Base-by-base conservation (phyloP, 768 basidiomycete genomes). In the Trametes cubensis region DNA sequence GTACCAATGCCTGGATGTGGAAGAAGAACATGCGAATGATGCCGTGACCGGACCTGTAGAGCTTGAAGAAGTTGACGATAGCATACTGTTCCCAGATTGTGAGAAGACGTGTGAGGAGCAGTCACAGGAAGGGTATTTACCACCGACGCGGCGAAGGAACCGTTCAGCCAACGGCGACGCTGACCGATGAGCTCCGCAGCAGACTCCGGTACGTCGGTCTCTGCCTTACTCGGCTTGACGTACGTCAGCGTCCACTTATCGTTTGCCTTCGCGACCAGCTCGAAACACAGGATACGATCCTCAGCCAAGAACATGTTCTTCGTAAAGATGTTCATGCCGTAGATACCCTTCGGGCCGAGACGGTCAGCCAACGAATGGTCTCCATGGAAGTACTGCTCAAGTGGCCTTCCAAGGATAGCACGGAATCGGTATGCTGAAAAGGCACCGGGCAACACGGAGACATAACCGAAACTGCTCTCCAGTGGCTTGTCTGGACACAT, bases 201-300 rank as follows among this genome's bases (percentile, higher is more conserved):
- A n/a, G 81, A 78, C 76, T 98, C 95, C 4, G 92, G 92, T n/a
- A 96, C 94, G 79, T 95, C 94, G 0, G 95, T 96, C 77, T 95
- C 94, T 14, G 94, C 94, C 72, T 95, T 98, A 70, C 90, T 91
- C 13, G 94, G 93, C 75, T 98, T 97, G 71, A 98, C 95, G 67
- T 91, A 91, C 15, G 89, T 89, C 69, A 98, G 77, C 2, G 89
- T 92, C 96, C 96, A 98, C 62, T 83, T 79, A 65, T 93, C 92
- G 45, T 83, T 83, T 1, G 84, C 86, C 75, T 98, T 98, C 13
- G 95, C 94, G 21, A 95, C 95, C 55, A 98, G 81, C 73, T 98
- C 95, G 76, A 98, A 98, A 76, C 95, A 98, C 26, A 98, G 82
- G 66, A 98, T 98, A 80, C 95, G 92, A 80, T 96, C 94, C 77